phyloP scores from a whole-genome alignment of 176 grass and related monocot genomes.

The Musa troglodytarum region DNA sequence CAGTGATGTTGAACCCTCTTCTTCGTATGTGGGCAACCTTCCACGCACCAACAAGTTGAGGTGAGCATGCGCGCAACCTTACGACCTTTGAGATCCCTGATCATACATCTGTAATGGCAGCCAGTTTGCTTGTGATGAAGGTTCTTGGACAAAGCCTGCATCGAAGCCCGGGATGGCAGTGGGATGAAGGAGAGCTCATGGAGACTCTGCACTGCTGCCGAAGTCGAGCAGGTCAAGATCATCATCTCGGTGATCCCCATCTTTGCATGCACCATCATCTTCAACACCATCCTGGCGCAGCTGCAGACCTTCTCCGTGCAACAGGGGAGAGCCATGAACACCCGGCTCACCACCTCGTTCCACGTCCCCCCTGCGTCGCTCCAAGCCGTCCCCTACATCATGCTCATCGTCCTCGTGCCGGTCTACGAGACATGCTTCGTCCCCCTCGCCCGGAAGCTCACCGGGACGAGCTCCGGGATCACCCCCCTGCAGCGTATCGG shows the following conservation, averaged over 20 bases:
- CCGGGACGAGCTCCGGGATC: conserved; percentile 52
- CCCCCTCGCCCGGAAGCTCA: conserved; percentile 44
- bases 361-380: conserved; percentile 75
- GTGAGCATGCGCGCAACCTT: conserved; percentile 22
- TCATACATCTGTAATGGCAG: background rate
- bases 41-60: conserved; percentile 56
- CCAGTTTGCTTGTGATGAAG: conserved; percentile 13
- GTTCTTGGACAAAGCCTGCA: conserved; percentile 86
- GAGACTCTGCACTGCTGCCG: conserved; percentile 47
- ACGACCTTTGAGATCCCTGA: background rate
- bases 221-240: conserved; percentile 75
- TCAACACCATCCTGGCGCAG: conserved; percentile 92
- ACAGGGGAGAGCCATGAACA: conserved; percentile 83
- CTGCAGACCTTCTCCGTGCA: conserved; percentile 97
- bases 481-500: conserved; percentile 84
- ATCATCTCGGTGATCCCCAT: conserved; percentile 82
- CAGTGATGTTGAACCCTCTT: background rate
- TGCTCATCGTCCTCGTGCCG: conserved; percentile 68
- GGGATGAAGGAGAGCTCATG: conserved; percentile 61
- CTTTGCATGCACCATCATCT: conserved; percentile 91
- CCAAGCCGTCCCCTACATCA: conserved; percentile 79
- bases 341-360: conserved; percentile 44
- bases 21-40: conserved; percentile 31
- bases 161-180: conserved; percentile 34
- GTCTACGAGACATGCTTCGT: conserved; percentile 64